Evolutionary conservation across 768 basidiomycete species (phyloP).

Genomic region (Boletus pseudopeckii): DNA sequence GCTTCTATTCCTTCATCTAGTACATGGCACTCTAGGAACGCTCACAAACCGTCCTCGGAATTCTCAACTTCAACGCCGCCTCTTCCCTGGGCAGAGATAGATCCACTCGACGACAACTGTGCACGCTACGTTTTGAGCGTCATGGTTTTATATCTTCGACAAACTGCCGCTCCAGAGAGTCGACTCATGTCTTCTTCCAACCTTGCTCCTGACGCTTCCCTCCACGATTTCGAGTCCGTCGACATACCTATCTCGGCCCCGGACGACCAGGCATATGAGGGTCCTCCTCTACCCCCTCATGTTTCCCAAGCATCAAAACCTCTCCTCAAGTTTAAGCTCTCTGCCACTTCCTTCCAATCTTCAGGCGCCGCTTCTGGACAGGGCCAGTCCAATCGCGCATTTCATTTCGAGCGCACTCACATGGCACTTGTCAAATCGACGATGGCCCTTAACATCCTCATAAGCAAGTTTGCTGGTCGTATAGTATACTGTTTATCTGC

Average conservation of each 20-base stretch:
- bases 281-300: conserved; percentile 36
- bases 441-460: conserved; percentile 54
- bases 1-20: conserved; percentile 35
- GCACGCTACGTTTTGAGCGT: conserved; percentile 80
- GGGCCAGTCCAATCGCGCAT: conserved; percentile 24
- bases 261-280: conserved; percentile 18
- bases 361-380: conserved; percentile 31
- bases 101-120: conserved; percentile 75
- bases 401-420: conserved; percentile 59
- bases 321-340: conserved; percentile 35
- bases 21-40: conserved; percentile 23
- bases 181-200: conserved; percentile 59
- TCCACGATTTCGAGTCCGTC: conserved; percentile 70
- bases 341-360: conserved; percentile 40
- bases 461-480: conserved; percentile 69
- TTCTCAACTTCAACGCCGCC: conserved; percentile 31
- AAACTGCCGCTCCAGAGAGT: conserved; percentile 56
- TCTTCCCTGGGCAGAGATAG: conserved; percentile 56
- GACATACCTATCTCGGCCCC: conserved; percentile 34
- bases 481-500: conserved; percentile 86
- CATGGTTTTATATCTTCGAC: conserved; percentile 77
- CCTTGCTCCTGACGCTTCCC: conserved; percentile 57
- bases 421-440: conserved; percentile 55
- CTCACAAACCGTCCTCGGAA: conserved; percentile 43
- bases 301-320: conserved; percentile 37